These are phyloP conservation scores for Alternaria sp. DNA, from an alignment of 2,329 filamentous ascomycete genomes.

Conservation along the genomic window DNA sequence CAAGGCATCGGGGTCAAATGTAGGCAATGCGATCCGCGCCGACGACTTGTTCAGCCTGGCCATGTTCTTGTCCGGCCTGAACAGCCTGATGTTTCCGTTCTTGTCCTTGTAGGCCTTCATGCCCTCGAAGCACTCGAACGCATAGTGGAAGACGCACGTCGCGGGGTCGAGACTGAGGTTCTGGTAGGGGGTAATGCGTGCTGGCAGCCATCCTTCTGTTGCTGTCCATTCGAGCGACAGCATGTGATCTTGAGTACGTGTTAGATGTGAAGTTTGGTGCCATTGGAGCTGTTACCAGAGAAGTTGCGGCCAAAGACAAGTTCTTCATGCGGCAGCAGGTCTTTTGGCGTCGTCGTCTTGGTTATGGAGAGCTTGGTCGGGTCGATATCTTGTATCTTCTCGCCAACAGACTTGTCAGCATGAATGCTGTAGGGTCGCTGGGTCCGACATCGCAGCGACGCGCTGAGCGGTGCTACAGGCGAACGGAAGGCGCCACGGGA, in stretches of 20 bases:
- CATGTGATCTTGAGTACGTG: conserved; percentile 81
- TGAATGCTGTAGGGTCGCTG: conserved; percentile 57
- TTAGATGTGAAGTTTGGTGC: conserved; percentile 20
- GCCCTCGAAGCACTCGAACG: conserved; percentile 96
- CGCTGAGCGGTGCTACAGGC: conserved; percentile 44
- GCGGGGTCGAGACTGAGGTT: conserved; percentile 96
- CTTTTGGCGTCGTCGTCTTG: conserved; percentile 77
- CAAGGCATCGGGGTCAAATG: conserved; percentile 75
- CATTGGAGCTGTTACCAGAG: conserved; percentile 67
- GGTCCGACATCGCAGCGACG: conserved; percentile 54
- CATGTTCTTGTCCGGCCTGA: conserved; percentile 98
- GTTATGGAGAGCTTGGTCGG: conserved; percentile 76
- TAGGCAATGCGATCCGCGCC: conserved; percentile 89
- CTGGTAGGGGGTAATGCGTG: conserved; percentile 90
- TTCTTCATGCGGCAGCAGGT: conserved; percentile 75
- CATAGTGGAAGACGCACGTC: conserved; percentile 98
- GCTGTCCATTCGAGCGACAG: conserved; percentile 92
- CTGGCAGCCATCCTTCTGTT: conserved; percentile 79
- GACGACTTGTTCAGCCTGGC: conserved; percentile 88
- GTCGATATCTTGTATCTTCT: conserved; percentile 73
- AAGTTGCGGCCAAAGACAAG: conserved; percentile 91
- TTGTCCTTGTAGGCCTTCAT: conserved; percentile 99
- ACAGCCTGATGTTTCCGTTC: conserved; percentile 78
- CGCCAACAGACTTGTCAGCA: conserved; percentile 54
- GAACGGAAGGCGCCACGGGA: conserved; percentile 36